phyloP scores from a whole-genome alignment of 768 basidiomycete genomes.

The Kockovaella imperatae region DNA sequence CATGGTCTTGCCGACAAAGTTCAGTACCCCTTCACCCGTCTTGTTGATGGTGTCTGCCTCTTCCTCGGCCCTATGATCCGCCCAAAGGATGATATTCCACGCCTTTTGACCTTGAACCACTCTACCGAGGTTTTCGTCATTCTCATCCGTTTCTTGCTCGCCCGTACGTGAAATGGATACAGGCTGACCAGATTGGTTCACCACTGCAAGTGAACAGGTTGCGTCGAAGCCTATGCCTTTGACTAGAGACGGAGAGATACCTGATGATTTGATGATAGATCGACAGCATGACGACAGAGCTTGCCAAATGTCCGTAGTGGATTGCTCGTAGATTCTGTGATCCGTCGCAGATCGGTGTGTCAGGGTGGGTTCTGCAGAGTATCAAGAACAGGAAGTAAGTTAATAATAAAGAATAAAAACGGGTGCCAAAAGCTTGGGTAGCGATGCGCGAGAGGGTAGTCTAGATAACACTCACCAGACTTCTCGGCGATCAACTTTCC shows the following conservation, averaged over 20 bases:
- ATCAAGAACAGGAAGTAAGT: not conserved
- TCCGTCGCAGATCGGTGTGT: conserved; percentile 79
- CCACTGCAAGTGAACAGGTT: conserved; percentile 89
- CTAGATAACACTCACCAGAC: conserved; percentile 45
- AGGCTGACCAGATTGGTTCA: conserved; percentile 61
- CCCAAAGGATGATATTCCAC: conserved; percentile 89
- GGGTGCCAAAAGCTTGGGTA: not conserved
- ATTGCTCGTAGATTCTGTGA: conserved; percentile 94
- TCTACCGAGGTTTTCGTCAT: conserved; percentile 49
- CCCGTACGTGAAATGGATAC: conserved; percentile 56
- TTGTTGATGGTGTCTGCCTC: conserved; percentile 86
- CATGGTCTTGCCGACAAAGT: conserved; percentile 95
- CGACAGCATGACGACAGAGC: conserved; percentile 54
- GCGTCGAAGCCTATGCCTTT: conserved; percentile 92
- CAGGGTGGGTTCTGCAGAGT: conserved; percentile 56
- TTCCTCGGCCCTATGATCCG: conserved; percentile 86
- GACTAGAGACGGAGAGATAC: conserved; percentile 55
- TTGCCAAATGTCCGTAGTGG: conserved; percentile 77
- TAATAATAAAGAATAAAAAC: not conserved
- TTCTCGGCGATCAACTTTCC: conserved; percentile 71
- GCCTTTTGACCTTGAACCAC: conserved; percentile 52
- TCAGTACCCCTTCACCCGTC: conserved; percentile 72
- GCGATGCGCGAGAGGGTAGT: not conserved
- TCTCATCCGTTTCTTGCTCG: conserved; percentile 49
- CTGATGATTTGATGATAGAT: conserved; percentile 54